Evolutionary conservation across 176 grass and related monocot genomes (phyloP).

Genomic region (Bolboschoenus planiculmis): DNA sequence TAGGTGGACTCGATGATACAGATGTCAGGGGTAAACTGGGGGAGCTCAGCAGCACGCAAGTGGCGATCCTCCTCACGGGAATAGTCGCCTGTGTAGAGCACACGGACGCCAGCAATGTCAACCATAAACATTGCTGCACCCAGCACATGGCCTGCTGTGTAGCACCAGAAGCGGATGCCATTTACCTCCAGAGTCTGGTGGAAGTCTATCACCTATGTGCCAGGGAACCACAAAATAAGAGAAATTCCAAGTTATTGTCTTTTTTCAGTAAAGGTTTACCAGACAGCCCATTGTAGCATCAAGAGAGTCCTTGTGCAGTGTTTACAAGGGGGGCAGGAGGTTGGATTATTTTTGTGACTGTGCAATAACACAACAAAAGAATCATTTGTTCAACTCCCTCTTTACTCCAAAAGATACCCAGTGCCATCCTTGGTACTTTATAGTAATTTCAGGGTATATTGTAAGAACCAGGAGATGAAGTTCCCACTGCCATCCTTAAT

Average conservation of each 20-base stretch:
- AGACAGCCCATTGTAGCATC: background rate
- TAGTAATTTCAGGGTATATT: background rate
- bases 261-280: background rate
- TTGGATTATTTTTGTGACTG: background rate
- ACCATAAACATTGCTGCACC: constrained; percentile 99
- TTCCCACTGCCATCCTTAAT: background rate
- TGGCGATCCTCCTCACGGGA: constrained; percentile 90
- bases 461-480: background rate
- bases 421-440: background rate
- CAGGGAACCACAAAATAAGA: background rate
- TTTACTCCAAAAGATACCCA: background rate
- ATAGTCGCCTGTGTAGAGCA: constrained; percentile 94
- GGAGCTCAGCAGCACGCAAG: constrained; percentile 72
- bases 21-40: constrained; percentile 78
- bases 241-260: background rate
- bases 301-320: background rate
- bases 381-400: background rate
- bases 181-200: constrained; percentile 94
- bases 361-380: background rate
- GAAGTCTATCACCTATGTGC: constrained; percentile 82
- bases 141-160: constrained; percentile 90
- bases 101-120: constrained; percentile 83
- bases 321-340: background rate
- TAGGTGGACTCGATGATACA: constrained; percentile 96
- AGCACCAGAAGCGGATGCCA: constrained; percentile 99